phyloP scores from a whole-genome alignment of 169 alveolate species.

The Plasmodium coatneyi region DNA sequence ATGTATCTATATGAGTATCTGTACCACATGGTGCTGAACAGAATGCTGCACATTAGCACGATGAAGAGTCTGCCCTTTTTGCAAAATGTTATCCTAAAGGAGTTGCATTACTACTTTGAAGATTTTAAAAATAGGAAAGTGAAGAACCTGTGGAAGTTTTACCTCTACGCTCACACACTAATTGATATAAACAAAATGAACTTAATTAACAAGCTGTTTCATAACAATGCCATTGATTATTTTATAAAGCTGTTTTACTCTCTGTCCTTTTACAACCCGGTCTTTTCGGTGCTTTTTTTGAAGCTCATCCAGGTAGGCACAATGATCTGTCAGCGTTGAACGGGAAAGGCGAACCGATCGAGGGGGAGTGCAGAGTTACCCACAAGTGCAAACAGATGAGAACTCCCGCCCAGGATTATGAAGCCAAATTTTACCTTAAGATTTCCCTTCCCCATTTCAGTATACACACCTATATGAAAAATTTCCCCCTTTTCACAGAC shows the following conservation, averaged over 20 bases:
- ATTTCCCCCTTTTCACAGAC: slow-evolving; percentile 19
- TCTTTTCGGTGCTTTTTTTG: slow-evolving; percentile 45
- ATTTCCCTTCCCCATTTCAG: not conserved
- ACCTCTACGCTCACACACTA: slow-evolving; percentile 48
- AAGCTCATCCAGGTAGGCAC: slow-evolving; percentile 37
- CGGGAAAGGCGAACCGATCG: not conserved
- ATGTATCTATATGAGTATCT: slow-evolving; percentile 59
- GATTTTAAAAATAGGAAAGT: slow-evolving; percentile 40
- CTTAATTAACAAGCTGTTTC: slow-evolving; percentile 38
- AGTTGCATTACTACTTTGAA: slow-evolving; percentile 45
- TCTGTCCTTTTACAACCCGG: slow-evolving; percentile 49
- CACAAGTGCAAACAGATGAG: not conserved
- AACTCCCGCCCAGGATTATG: not conserved
- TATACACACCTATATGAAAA: not conserved
- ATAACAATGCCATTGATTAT: slow-evolving; percentile 65
- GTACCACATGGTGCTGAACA: slow-evolving; percentile 58
- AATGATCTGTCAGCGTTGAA: not conserved
- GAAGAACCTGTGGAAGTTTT: slow-evolving; percentile 62
- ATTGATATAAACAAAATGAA: slow-evolving; percentile 51
- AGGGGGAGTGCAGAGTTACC: not conserved
- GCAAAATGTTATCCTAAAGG: slow-evolving; percentile 65
- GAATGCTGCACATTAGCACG: slow-evolving; percentile 62
- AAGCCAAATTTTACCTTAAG: not conserved
- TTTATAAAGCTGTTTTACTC: slow-evolving; percentile 58
- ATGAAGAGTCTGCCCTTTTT: slow-evolving; percentile 38